Evolutionary conservation across 2,329 filamentous ascomycete genomes (phyloP).

Genomic region (Penicillium brevicompactum): DNA sequence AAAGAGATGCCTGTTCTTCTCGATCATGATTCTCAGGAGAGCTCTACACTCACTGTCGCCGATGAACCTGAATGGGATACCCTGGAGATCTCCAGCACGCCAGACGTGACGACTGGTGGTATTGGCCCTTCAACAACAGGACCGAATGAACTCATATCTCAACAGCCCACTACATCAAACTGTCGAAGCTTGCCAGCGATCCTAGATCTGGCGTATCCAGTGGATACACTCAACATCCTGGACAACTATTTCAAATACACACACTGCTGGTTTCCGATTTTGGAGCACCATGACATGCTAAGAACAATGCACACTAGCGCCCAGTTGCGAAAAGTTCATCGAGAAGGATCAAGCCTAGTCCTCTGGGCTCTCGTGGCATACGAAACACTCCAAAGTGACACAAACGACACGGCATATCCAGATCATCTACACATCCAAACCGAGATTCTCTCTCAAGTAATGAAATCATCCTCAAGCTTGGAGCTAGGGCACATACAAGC

Average conservation of each 20-base stretch:
- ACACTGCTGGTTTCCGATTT: slow-evolving; percentile 71
- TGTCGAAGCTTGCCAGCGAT: not conserved
- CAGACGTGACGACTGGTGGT: not conserved
- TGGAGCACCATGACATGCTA: slow-evolving; percentile 63
- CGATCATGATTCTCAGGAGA: slow-evolving; percentile 2
- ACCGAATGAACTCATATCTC: not conserved
- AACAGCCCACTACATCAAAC: not conserved
- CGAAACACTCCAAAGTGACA: slow-evolving; percentile 1
- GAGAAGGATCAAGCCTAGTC: slow-evolving; percentile 2
- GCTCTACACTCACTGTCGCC: not conserved
- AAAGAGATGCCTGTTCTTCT: slow-evolving; percentile 13
- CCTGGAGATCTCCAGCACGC: slow-evolving; percentile 4
- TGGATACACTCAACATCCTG: slow-evolving; percentile 49
- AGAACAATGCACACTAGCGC: slow-evolving; percentile 48
- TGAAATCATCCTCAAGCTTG: slow-evolving; percentile 43
- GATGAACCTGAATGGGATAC: slow-evolving; percentile 14
- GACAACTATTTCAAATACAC: slow-evolving; percentile 72
- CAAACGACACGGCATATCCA: not conserved
- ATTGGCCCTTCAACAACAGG: not conserved
- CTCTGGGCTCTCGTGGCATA: slow-evolving; percentile 58
- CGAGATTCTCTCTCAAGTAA: slow-evolving; percentile 9
- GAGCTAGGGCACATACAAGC: slow-evolving; percentile 53
- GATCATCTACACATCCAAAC: slow-evolving; percentile 3
- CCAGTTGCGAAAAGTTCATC: slow-evolving; percentile 1
- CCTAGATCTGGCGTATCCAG: slow-evolving; percentile 6